Evolutionary conservation across 495 filamentous ascomycete species (phyloP).

Genomic region (Talaromyces stipitatus): DNA sequence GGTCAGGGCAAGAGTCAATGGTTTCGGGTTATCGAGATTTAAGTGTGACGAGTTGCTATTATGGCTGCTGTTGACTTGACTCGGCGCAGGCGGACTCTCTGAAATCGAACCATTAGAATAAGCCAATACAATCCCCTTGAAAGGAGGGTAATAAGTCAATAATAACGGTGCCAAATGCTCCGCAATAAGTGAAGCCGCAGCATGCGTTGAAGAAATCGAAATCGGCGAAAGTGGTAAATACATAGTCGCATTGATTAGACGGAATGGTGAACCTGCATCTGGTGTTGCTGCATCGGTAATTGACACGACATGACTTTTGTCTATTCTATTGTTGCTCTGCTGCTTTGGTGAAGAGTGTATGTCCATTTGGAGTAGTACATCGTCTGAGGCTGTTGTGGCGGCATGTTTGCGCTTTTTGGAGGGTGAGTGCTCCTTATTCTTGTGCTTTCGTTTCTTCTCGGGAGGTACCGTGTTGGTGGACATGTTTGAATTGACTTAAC

Average conservation of each 20-base stretch:
- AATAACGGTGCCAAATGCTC: conserved; percentile 72
- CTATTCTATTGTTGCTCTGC: conserved; percentile 20
- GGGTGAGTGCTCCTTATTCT: conserved; percentile 36
- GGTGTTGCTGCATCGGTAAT: conserved; percentile 4
- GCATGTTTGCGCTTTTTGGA: conserved; percentile 45
- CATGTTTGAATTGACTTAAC: conserved; percentile 10
- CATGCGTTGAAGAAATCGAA: conserved; percentile 52
- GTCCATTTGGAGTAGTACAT: conserved; percentile 6
- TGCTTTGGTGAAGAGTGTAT: conserved; percentile 9
- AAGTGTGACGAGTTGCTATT: conserved; percentile 19
- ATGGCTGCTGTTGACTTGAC: conserved; percentile 14
- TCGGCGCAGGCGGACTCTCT: conserved; percentile 20
- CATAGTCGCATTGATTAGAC: conserved; percentile 52
- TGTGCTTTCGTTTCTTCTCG: conserved; percentile 51
- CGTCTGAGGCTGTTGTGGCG: conserved; percentile 1
- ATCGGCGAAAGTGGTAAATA: conserved; percentile 68
- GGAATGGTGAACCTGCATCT: conserved; percentile 46
- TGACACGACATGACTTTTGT: conserved; percentile 9
- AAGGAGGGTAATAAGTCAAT: conserved; percentile 65
- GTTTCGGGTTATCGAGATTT: conserved; percentile 24
- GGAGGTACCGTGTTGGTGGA: conserved; percentile 32
- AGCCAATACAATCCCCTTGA: conserved; percentile 62
- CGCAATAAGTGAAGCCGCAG: conserved; percentile 58
- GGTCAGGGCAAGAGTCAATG: conserved; percentile 42
- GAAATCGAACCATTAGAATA: conserved; percentile 54